phyloP scores from a whole-genome alignment of 106 monocot genomes.

The Phalaenopsis equestris region DNA sequence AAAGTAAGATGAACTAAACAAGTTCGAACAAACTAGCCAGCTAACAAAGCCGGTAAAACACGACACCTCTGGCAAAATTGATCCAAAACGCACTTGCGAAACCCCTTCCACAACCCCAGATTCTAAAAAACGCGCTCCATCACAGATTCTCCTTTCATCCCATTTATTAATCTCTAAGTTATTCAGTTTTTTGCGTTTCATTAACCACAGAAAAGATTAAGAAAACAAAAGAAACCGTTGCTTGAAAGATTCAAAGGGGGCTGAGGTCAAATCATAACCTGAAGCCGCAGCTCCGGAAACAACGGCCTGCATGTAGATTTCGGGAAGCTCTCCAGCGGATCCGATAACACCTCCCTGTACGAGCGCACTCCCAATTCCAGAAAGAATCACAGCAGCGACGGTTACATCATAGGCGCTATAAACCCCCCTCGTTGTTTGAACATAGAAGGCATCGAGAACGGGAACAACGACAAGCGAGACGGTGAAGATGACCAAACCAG shows the following conservation, averaged over 20 bases:
- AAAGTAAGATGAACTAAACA: no score
- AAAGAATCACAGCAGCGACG: conserved; percentile 38
- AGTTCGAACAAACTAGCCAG: no score
- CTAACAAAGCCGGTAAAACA: no score
- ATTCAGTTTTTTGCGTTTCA: no score
- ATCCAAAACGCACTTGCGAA: no score
- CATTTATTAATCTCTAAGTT: not conserved
- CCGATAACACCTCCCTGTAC: conserved; percentile 78
- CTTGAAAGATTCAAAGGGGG: not conserved
- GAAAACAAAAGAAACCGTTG: not conserved
- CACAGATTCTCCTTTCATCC: not conserved
- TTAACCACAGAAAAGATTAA: not conserved
- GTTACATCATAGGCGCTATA: conserved; percentile 58
- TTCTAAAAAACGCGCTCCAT: no score
- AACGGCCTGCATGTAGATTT: conserved; percentile 87
- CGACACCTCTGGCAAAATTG: no score
- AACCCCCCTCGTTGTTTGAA: conserved; percentile 35
- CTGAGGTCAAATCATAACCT: conserved; percentile 21
- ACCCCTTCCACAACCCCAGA: no score
- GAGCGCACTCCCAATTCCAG: conserved; percentile 62
- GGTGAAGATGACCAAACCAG: conserved; percentile 55
- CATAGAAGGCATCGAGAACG: conserved; percentile 46
- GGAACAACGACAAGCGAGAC: conserved; percentile 54
- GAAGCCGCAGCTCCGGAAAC: conserved; percentile 79
- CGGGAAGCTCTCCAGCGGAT: conserved; percentile 70